Evolutionary conservation across 2,329 filamentous ascomycete species (phyloP), one percentile per base, ranked within the genome.

Genomic region (Zymoseptoria passerinii): DNA sequence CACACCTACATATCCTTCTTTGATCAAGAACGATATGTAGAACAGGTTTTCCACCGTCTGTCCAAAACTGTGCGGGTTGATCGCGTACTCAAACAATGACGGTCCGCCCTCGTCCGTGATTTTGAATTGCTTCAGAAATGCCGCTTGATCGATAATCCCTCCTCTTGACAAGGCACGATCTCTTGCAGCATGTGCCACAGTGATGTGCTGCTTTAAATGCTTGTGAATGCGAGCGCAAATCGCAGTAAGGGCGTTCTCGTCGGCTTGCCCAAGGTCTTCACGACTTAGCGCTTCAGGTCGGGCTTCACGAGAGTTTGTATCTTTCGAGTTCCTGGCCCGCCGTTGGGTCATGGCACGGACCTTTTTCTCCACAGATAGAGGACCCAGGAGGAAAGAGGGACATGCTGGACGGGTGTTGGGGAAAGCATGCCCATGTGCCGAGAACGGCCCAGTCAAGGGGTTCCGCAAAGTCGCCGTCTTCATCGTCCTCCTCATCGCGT

Each of bases 21-120:
- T 85, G 60, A 97, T 90, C 61, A 99, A 76, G 70, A 99, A 99
- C 71, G 90, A 95, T 66, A 96, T 83, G 71, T 97, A 97, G 73
- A 99, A 99, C 67, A 99, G 79, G 67, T 99, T 99, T 72, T 99
- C 94, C 6, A 99, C 86, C 0, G 91, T 96, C 73, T 99, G 94
- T 0, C 90, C 90, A 68, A 97, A 99, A 0, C 90, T 95, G 48
- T 78, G 78, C 0, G 94, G 94, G 66, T 99, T 96, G 63, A 97
- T 82, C 48, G 91, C 89, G 66, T 96, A 97, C 55, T 88, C 85
- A 72, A 96, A 87, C 10, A 96, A 75, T 53, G 89, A 84, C 3
- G 96, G 82, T 16, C 89, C 89, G 1, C 85, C 86, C 1, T 85
- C 84, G 18, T 80, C 78, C 10, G 84, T 81, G 13, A 96, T 76